Evolutionary conservation across 352 stramenopile genomes (phyloP), one percentile per base, ranked within the genome.

Genomic region (Pythium aphanidermatum): DNA sequence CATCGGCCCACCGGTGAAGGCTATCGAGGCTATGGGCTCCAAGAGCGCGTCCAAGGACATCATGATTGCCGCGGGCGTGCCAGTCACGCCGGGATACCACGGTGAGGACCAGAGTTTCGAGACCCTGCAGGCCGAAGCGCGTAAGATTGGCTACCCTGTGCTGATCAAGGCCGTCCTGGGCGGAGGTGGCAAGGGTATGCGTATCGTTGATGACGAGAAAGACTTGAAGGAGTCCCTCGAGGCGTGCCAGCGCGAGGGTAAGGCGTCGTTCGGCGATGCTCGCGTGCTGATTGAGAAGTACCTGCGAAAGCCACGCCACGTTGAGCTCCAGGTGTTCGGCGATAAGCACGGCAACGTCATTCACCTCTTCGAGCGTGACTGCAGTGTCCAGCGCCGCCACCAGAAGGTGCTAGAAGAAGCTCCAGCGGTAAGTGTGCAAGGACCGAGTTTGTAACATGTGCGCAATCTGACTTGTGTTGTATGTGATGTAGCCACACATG

Each of bases 371-470:
- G 90, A 97, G 51, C 75, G 88, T 53, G 88, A 97, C 48, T 97
- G 88, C 67, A 89, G 68, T 30, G 77, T 96, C 19, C 87, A 96
- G 68, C 71, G 92, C 29, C 74, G 88, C 9, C 86, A 98, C 60
- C 92, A 98, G 56, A 98, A 98, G 73, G 90, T 98, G 21, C 64
- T 98, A 20, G 92, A 98, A 59, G 92, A 98, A 64, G 85, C 91
- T 0, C 91, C 92, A 12, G 88, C 89, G 46, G 82, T 92, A 56
- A 53, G n/a, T n/a, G n/a, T n/a, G n/a, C n/a, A n/a, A n/a, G n/a
- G n/a, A n/a, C n/a, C n/a, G n/a, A n/a, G n/a, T n/a, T n/a, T n/a
- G n/a, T n/a, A n/a, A n/a, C n/a, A n/a, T n/a, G n/a, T n/a, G n/a
- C n/a, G n/a, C n/a, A n/a, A n/a, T n/a, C n/a, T 29, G 6, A 28